Conservation (phyloP, 495 filamentous ascomycete species). For the Apiosordaria backusii region DNA sequence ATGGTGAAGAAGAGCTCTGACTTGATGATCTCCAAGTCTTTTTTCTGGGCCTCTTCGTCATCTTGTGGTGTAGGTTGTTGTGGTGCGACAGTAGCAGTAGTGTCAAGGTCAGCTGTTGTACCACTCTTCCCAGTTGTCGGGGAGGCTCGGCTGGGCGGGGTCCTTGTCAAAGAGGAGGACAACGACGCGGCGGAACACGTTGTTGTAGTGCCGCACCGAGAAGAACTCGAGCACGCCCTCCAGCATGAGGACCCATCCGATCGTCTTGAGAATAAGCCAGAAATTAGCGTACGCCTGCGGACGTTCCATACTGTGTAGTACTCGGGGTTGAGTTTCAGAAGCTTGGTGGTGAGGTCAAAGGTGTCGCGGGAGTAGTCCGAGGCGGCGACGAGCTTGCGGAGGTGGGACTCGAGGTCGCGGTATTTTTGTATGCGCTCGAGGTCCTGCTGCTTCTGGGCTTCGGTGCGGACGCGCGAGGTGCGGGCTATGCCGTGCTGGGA, state of each 20-base stretch:
- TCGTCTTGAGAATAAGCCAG: slow-evolving; percentile 50
- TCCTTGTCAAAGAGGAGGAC: slow-evolving; percentile 46
- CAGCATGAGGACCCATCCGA: slow-evolving; percentile 50
- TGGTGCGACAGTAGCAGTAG: too few species aligned
- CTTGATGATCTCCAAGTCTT: slow-evolving; percentile 41
- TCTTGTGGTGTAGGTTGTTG: slow-evolving; percentile 1
- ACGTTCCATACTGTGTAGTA: slow-evolving; percentile 99
- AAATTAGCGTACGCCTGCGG: slow-evolving; percentile 65
- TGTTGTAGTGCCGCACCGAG: slow-evolving; percentile 48
- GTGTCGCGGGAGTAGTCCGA: slow-evolving; percentile 64
- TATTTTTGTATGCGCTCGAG: slow-evolving; percentile 76
- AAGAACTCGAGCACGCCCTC: slow-evolving; percentile 57
- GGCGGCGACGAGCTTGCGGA: slow-evolving; percentile 55
- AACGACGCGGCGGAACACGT: slow-evolving; percentile 48
- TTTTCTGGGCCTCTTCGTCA: slow-evolving; percentile 17
- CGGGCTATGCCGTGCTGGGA: slow-evolving; percentile 71
- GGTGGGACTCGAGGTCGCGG: slow-evolving; percentile 61
- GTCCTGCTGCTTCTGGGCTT: slow-evolving; percentile 65
- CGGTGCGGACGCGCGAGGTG: slow-evolving; percentile 54
- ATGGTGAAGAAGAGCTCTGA: slow-evolving; percentile 75
- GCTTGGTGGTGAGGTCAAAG: slow-evolving; percentile 70
- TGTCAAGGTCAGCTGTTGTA: slow-evolving; percentile 47
- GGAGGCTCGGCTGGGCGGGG: slow-evolving; percentile 42
- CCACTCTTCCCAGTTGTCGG: slow-evolving; percentile 55
- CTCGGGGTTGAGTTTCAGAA: slow-evolving; percentile 87